Conservation (phyloP, 2,329 filamentous ascomycete genomes). For the Monosporascus sp. region DNA sequence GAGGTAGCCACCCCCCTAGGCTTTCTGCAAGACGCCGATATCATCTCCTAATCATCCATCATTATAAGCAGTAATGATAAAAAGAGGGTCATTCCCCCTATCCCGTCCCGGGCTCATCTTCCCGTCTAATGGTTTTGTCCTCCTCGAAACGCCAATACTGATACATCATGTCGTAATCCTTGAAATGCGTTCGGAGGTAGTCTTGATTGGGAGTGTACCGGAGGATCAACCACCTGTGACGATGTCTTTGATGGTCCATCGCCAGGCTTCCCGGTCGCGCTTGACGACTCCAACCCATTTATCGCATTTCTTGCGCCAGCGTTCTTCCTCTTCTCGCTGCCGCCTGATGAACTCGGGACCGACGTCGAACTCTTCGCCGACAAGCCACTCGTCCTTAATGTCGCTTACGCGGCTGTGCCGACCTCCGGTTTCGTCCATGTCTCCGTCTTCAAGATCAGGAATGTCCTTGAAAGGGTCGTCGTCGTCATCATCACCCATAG, state of each 20-base stretch:
- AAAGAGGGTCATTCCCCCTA: not conserved
- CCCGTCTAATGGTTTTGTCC: not conserved
- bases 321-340: conserved; percentile 85
- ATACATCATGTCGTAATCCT: not conserved
- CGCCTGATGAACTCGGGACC: conserved; percentile 88
- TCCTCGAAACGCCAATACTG: not conserved
- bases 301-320: conserved; percentile 84
- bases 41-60: not conserved
- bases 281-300: conserved; percentile 67
- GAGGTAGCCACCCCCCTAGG: not conserved
- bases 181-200: not conserved
- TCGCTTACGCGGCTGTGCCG: conserved; percentile 52
- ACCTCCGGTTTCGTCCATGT: conserved; percentile 43
- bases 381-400: conserved; percentile 71
- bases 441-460: conserved; percentile 77
- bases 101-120: not conserved
- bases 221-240: conserved; percentile 32
- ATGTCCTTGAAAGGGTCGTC: conserved; percentile 93
- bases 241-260: conserved; percentile 68
- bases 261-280: conserved; percentile 59
- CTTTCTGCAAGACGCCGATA: not conserved
- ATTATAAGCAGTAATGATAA: not conserved
- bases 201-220: not conserved
- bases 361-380: conserved; percentile 96
- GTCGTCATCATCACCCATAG: conserved; percentile 71